A percentile compares a stretch with the other conserved stretches of the same genome.
Conservation (phyloP, 768 basidiomycete species). For the Panus rudis region DNA sequence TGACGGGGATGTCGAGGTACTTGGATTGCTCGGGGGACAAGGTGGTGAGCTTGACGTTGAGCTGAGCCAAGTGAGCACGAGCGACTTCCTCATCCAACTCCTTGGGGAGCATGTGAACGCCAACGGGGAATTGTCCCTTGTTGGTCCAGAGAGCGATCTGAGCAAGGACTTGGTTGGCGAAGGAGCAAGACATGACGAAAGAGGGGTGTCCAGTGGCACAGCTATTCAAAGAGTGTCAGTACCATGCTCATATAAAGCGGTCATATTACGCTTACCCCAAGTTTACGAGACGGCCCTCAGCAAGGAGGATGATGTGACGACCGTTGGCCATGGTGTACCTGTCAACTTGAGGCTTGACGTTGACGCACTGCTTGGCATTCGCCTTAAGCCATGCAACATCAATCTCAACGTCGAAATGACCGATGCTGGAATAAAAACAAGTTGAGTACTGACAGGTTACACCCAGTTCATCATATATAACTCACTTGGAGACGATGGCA, state of each 20-base stretch:
- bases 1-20: constrained; percentile 86
- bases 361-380: constrained; percentile 74
- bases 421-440: constrained; percentile 49
- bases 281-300: constrained; percentile 98
- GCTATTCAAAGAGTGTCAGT: constrained; percentile 28
- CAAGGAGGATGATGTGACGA: constrained; percentile 94
- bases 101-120: constrained; percentile 98
- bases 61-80: constrained; percentile 84
- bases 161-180: constrained; percentile 96
- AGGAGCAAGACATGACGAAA: constrained; percentile 99
- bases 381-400: constrained; percentile 98
- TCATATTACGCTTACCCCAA: constrained; percentile 61
- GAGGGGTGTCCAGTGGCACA: constrained; percentile 99
- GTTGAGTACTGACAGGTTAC: background rate
- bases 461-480: no score
- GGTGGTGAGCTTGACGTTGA: constrained; percentile 90
- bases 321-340: constrained; percentile 90
- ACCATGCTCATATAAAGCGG: background rate
- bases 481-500: constrained; percentile 96
- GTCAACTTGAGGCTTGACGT: constrained; percentile 99
- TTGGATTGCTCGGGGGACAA: constrained; percentile 67
- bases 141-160: constrained; percentile 98
- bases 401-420: constrained; percentile 85
- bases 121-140: constrained; percentile 86
- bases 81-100: constrained; percentile 99